Percentiles rank a stretch among this genome's conserved stretches.
Evolutionary conservation across 805 yeast species (phyloP).

Genomic region (Lipomyces sp.): DNA sequence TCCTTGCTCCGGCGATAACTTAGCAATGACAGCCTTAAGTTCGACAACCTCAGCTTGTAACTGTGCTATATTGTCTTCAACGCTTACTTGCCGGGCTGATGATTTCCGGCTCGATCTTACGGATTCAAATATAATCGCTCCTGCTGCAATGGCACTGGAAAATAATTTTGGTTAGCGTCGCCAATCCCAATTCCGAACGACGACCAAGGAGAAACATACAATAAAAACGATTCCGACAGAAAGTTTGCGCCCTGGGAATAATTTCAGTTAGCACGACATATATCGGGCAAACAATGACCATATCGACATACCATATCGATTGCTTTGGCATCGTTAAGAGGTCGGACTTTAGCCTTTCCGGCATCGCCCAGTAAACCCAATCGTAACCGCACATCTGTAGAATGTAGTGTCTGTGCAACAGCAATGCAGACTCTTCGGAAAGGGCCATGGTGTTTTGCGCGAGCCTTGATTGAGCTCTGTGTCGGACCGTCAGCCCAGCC

Average conservation of each 20-base stretch:
- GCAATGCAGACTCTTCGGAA: slow-evolving; percentile 67
- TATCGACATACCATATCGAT: slow-evolving; percentile 56
- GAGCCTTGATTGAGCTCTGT: slow-evolving; percentile 64
- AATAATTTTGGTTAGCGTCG: not conserved
- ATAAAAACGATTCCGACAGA: slow-evolving; percentile 75
- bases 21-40: slow-evolving; percentile 41
- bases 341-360: slow-evolving; percentile 59
- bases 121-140: slow-evolving; percentile 72
- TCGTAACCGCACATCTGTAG: slow-evolving; percentile 65
- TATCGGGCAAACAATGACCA: not conserved
- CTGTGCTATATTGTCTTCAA: slow-evolving; percentile 72
- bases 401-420: slow-evolving; percentile 74
- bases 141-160: slow-evolving; percentile 68
- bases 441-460: slow-evolving; percentile 71
- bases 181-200: not conserved
- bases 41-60: slow-evolving; percentile 72
- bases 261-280: not conserved
- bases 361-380: slow-evolving; percentile 62
- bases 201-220: slow-evolving; percentile 44
- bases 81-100: slow-evolving; percentile 60
- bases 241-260: slow-evolving; percentile 67
- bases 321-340: slow-evolving; percentile 80
- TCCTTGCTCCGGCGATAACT: slow-evolving; percentile 19
- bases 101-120: slow-evolving; percentile 70
- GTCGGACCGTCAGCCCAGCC: not conserved